phyloP scores from a whole-genome alignment of 2,329 filamentous ascomycete genomes.

The Aspergillus melleus region DNA sequence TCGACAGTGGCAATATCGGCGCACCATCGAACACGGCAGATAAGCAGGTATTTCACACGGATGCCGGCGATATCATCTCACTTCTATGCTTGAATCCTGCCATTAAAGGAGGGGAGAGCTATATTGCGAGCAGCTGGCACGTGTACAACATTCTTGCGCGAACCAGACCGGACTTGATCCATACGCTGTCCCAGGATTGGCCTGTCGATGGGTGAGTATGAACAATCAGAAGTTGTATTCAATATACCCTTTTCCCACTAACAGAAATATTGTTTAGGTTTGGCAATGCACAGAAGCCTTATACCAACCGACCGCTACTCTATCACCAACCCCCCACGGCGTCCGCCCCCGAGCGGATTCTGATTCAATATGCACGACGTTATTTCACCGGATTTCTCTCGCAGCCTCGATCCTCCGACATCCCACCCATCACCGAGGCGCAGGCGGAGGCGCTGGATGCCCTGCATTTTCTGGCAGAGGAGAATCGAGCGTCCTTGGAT shows the following conservation, averaged over 20 bases:
- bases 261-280: background rate
- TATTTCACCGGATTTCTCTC: slow-evolving; percentile 51
- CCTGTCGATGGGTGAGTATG: background rate
- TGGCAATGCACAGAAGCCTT: background rate
- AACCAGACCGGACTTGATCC: slow-evolving; percentile 1
- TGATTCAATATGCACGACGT: slow-evolving; percentile 60
- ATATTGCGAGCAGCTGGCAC: slow-evolving; percentile 50
- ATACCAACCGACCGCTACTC: slow-evolving; percentile 30
- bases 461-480: slow-evolving; percentile 47
- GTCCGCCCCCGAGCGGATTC: slow-evolving; percentile 50
- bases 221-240: no score
- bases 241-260: no score
- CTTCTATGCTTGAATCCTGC: slow-evolving; percentile 45
- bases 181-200: background rate
- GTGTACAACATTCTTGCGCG: slow-evolving; percentile 53
- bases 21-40: slow-evolving; percentile 29
- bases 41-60: slow-evolving; percentile 52
- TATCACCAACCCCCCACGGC: slow-evolving; percentile 54
- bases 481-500: slow-evolving; percentile 39
- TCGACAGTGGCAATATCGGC: slow-evolving; percentile 1
- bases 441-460: slow-evolving; percentile 52
- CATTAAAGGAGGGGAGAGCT: slow-evolving; percentile 48
- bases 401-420: slow-evolving; percentile 33
- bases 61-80: slow-evolving; percentile 52
- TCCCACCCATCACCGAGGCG: slow-evolving; percentile 44